phyloP scores from a whole-genome alignment of 2,329 filamentous ascomycete genomes.

The Gaeumannomyces tritici region DNA sequence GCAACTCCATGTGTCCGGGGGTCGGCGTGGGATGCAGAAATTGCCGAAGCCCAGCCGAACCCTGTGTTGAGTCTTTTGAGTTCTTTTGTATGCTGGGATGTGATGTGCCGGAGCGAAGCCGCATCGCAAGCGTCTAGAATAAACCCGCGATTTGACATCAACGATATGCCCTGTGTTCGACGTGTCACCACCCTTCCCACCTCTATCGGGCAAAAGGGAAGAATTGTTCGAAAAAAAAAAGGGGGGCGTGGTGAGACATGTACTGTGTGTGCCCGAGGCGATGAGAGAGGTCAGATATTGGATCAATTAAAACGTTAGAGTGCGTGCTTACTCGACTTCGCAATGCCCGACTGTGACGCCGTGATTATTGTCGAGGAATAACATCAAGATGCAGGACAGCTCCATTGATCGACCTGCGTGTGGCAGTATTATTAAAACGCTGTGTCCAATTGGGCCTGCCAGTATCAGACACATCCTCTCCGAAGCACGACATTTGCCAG shows the following conservation, averaged over 20 bases:
- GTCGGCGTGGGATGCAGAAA: neutral
- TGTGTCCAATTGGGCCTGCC: neutral
- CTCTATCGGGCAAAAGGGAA: neutral
- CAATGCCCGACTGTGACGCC: neutral
- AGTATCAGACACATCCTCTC: neutral
- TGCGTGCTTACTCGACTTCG: neutral
- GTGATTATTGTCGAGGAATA: too few species aligned
- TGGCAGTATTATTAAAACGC: neutral
- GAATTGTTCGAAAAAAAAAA: neutral
- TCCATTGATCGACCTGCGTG: neutral
- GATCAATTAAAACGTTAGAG: too few species aligned
- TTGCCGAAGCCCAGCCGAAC: neutral
- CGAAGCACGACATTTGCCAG: too few species aligned
- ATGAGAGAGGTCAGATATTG: too few species aligned
- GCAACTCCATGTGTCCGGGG: neutral
- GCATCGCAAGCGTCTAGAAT: neutral
- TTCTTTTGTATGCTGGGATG: neutral
- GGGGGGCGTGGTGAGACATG: neutral
- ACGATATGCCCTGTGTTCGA: neutral
- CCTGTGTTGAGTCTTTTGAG: neutral
- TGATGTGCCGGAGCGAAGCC: neutral
- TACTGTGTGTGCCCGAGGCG: neutral
- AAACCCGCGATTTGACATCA: neutral
- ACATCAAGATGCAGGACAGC: neutral
- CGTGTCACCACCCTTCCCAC: neutral